A percentile compares a stretch with the other conserved stretches of the same genome.
Conservation (phyloP, 2,329 filamentous ascomycete genomes). For the Akanthomyces uredinophilus region DNA sequence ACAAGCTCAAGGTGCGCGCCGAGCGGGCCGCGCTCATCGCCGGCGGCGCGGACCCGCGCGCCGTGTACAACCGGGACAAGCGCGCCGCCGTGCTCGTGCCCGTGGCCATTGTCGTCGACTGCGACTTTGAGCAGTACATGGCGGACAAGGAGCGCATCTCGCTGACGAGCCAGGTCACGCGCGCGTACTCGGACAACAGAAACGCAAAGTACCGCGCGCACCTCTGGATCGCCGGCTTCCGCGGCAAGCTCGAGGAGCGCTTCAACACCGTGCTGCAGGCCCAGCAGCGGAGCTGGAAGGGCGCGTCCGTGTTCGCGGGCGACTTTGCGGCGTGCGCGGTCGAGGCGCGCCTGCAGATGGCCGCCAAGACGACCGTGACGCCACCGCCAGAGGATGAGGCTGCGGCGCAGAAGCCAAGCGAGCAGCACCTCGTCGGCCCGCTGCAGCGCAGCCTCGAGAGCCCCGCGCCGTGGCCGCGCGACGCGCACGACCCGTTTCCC, state of each 20-base stretch:
- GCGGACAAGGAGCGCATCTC: slow-evolving; percentile 78
- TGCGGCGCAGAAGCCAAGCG: slow-evolving; percentile 24
- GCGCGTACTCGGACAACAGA: slow-evolving; percentile 85
- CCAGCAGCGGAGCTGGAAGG: slow-evolving; percentile 74
- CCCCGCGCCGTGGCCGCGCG: slow-evolving; percentile 27
- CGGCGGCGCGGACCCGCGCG: slow-evolving; percentile 38
- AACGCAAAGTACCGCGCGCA: slow-evolving; percentile 63
- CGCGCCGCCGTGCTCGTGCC: slow-evolving; percentile 55
- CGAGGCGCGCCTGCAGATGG: slow-evolving; percentile 65
- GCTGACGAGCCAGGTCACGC: slow-evolving; percentile 75
- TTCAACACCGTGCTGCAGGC: slow-evolving; percentile 71
- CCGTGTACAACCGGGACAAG: slow-evolving; percentile 30
- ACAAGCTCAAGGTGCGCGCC: slow-evolving; percentile 43
- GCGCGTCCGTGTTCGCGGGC: slow-evolving; percentile 65
- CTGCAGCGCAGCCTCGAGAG: slow-evolving; percentile 39
- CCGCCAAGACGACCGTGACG: slow-evolving; percentile 28
- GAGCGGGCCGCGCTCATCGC: slow-evolving; percentile 47
- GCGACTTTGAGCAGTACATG: slow-evolving; percentile 89
- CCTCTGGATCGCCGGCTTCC: slow-evolving; percentile 73
- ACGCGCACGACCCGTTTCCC: slow-evolving; percentile 30
- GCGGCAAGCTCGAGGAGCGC: slow-evolving; percentile 66
- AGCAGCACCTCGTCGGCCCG: slow-evolving; percentile 54
- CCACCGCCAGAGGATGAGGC: not conserved
- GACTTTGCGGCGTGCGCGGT: slow-evolving; percentile 68
- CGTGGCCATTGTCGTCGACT: slow-evolving; percentile 80